Evolutionary conservation across 2,329 filamentous ascomycete species (phyloP).

Genomic region (Epicoccum nigrum): DNA sequence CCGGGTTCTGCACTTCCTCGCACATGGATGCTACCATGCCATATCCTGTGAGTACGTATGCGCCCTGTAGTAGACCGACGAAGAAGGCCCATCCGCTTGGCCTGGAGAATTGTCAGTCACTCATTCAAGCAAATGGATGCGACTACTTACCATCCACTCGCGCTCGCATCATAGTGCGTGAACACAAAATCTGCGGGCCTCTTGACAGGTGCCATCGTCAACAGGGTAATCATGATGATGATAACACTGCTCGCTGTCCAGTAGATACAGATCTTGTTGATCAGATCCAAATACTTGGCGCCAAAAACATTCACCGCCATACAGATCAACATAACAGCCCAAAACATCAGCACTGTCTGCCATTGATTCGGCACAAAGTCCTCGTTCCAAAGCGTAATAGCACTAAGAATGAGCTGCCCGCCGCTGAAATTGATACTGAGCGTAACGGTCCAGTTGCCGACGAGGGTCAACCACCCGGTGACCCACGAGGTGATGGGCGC

Average conservation of each 20-base stretch:
- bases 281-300: conserved; percentile 66
- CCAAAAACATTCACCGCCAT: conserved; percentile 70
- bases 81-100: conserved; percentile 75
- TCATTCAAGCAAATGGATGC: not conserved
- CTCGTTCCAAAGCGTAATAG: conserved; percentile 73
- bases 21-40: conserved; percentile 76
- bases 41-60: conserved; percentile 68
- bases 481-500: conserved; percentile 72
- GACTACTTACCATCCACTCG: conserved; percentile 63
- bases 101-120: conserved; percentile 41
- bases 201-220: conserved; percentile 64
- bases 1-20: conserved; percentile 73
- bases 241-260: conserved; percentile 71
- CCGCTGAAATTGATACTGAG: conserved; percentile 73
- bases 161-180: conserved; percentile 68
- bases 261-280: conserved; percentile 76
- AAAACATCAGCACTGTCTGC: conserved; percentile 75
- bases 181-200: conserved; percentile 70
- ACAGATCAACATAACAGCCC: conserved; percentile 71
- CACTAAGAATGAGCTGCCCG: conserved; percentile 65
- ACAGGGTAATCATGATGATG: conserved; percentile 70
- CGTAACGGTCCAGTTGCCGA: conserved; percentile 75
- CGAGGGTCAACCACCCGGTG: conserved; percentile 73
- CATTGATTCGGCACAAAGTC: conserved; percentile 70
- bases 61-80: conserved; percentile 70